These are phyloP conservation scores for Mycena epipterygia DNA, from an alignment of 768 basidiomycete genomes.

Conservation along the genomic window DNA sequence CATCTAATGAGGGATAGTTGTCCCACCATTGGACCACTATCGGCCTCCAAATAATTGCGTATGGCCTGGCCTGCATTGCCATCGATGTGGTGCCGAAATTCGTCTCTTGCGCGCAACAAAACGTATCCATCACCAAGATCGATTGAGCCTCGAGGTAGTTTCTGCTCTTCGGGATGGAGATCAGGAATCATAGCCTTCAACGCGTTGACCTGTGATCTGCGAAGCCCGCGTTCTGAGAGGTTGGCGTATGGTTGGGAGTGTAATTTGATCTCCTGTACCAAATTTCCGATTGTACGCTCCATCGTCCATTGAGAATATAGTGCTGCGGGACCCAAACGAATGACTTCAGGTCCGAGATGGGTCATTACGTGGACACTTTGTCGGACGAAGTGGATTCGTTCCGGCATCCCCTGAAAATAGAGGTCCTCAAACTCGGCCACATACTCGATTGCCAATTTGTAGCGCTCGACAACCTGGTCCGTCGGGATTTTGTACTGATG, in stretches of 20 bases:
- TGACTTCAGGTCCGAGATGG: conserved; percentile 38
- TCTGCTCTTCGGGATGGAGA: conserved; percentile 26
- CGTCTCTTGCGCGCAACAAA: conserved; percentile 38
- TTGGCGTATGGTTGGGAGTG: conserved; percentile 39
- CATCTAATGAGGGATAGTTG: conserved; percentile 29
- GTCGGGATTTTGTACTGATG: background rate
- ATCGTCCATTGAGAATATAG: conserved; percentile 36
- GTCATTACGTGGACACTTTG: conserved; percentile 41
- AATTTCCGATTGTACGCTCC: conserved; percentile 32
- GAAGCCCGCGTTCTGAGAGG: conserved; percentile 34
- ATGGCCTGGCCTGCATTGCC: conserved; percentile 1
- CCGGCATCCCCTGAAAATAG: conserved; percentile 37
- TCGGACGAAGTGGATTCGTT: conserved; percentile 45
- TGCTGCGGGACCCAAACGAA: conserved; percentile 26
- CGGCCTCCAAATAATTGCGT: background rate
- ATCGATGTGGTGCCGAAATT: conserved; percentile 3
- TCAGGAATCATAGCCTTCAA: conserved; percentile 41
- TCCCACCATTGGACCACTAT: conserved; percentile 23
- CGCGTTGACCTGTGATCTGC: conserved; percentile 36
- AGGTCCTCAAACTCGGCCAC: conserved; percentile 44
- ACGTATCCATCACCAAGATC: conserved; percentile 40
- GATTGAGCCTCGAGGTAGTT: conserved; percentile 24
- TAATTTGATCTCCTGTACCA: conserved; percentile 35
- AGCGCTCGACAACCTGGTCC: conserved; percentile 18
- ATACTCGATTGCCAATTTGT: conserved; percentile 35